A percentile compares a stretch with the other conserved stretches of the same genome.
These are phyloP conservation scores for Kodamaea jinghongensis DNA, from an alignment of 805 yeast species.

Conservation along the genomic window DNA sequence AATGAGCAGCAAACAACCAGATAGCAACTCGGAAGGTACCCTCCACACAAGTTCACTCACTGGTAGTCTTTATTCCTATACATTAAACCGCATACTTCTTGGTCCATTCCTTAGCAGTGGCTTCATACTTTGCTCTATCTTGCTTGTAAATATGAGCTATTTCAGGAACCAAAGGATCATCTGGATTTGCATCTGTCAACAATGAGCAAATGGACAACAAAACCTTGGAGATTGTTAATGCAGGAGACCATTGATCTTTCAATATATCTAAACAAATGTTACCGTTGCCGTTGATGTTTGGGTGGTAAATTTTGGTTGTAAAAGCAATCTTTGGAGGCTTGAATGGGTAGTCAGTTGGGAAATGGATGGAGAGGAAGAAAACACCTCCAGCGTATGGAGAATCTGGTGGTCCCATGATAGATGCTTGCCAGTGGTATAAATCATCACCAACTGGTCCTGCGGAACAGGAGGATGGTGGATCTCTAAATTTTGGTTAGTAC, in stretches of 20 bases:
- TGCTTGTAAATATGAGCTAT: conserved; percentile 95
- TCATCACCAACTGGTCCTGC: conserved; percentile 99
- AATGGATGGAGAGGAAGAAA: conserved; percentile 91
- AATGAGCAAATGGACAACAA: conserved; percentile 91
- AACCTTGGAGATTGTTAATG: conserved; percentile 93
- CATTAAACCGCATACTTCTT: conserved; percentile 88
- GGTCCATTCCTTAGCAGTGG: conserved; percentile 98
- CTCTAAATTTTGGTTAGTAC: conserved; percentile 50
- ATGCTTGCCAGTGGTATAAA: conserved; percentile 98
- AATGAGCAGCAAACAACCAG: no score
- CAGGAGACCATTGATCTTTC: conserved; percentile 99
- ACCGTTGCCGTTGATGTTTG: conserved; percentile 94
- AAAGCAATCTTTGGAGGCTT: conserved; percentile 90
- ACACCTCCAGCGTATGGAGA: conserved; percentile 89
- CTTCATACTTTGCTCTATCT: conserved; percentile 90
- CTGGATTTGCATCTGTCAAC: conserved; percentile 97
- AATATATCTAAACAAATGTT: conserved; percentile 94
- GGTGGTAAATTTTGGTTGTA: conserved; percentile 96
- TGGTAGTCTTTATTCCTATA: neutral
- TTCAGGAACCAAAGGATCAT: conserved; percentile 98
- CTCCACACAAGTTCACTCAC: no score
- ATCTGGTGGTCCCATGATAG: conserved; percentile 98
- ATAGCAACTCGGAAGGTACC: no score
- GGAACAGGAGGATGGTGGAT: conserved; percentile 97
- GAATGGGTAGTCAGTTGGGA: conserved; percentile 99